A percentile compares a stretch with the other conserved stretches of the same genome.
Evolutionary conservation across 1,284 basidiomycete genomes (phyloP).

Genomic region (Cystobasidiaceae sp.): DNA sequence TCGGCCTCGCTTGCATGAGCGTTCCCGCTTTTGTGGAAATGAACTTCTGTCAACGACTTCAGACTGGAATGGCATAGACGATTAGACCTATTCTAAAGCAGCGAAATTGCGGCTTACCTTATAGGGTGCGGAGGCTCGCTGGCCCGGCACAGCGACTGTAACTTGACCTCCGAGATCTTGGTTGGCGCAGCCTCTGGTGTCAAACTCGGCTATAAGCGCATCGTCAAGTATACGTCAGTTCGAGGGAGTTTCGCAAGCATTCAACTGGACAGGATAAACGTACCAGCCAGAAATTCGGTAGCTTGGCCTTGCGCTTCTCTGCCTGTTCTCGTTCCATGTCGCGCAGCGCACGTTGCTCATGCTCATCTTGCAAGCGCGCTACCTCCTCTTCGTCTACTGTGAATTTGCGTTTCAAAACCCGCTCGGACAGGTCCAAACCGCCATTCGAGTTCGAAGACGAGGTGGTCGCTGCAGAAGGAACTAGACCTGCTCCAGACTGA

Average conservation of each 20-base stretch:
- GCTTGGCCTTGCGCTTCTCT: conserved; percentile 72
- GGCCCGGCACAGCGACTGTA: conserved; percentile 78
- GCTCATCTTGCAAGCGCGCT: conserved; percentile 65
- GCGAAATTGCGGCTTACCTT: no score
- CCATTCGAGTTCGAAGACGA: not conserved
- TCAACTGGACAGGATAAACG: not conserved
- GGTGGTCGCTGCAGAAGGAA: not conserved
- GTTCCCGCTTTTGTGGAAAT: no score
- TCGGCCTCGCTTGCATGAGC: no score
- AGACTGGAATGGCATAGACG: conserved; percentile 33
- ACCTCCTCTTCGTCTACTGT: conserved; percentile 66
- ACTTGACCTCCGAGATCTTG: conserved; percentile 68
- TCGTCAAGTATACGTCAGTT: no score
- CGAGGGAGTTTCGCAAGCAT: no score
- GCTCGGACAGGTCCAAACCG: no score
- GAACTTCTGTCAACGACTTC: conserved; percentile 41
- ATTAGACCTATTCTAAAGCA: no score
- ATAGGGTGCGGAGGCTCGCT: conserved; percentile 66
- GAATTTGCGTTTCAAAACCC: conserved; percentile 74
- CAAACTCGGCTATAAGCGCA: conserved; percentile 61
- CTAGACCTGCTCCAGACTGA: conserved; percentile 56
- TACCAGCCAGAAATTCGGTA: conserved; percentile 86
- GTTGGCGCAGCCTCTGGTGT: conserved; percentile 66
- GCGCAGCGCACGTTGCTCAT: conserved; percentile 73
- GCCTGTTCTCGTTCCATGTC: conserved; percentile 72